Evolutionary conservation across 352 stramenopile species (phyloP).

Genomic region (Globisporangium cederbergense): DNA sequence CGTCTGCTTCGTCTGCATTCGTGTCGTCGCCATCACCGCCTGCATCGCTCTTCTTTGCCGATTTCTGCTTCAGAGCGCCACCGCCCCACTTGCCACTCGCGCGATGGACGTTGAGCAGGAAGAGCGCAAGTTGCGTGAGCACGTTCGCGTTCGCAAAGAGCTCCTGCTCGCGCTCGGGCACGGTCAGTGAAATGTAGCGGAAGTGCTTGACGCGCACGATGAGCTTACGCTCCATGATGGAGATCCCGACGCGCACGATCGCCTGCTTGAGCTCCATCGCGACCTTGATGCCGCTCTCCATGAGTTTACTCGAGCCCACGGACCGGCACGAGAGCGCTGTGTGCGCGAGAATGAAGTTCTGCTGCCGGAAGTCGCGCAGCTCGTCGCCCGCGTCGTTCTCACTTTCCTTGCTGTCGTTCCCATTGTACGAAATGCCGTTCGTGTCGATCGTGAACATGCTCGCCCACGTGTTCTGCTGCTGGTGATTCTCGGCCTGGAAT

Average conservation of each 20-base stretch:
- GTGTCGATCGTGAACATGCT: constrained; percentile 41
- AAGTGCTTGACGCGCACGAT: constrained; percentile 96
- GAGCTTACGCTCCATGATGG: constrained; percentile 93
- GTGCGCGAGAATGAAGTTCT: constrained; percentile 79
- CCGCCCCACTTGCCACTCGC: constrained; percentile 94
- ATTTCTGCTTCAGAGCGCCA: constrained; percentile 21
- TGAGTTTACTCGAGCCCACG: constrained; percentile 61
- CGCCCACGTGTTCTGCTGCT: constrained; percentile 40
- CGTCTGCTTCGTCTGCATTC: constrained; percentile 21
- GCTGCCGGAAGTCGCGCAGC: constrained; percentile 60
- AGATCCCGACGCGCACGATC: constrained; percentile 92
- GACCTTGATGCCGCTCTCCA: constrained; percentile 93
- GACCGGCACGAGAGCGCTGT: constrained; percentile 68
- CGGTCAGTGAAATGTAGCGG: constrained; percentile 94
- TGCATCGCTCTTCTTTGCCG: constrained; percentile 27
- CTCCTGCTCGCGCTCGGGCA: constrained; percentile 74
- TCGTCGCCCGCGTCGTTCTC: constrained; percentile 25
- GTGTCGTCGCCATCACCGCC: constrained; percentile 22
- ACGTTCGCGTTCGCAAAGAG: constrained; percentile 94
- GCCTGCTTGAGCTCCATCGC: constrained; percentile 94
- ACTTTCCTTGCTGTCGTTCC: constrained; percentile 12
- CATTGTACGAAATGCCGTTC: constrained; percentile 23
- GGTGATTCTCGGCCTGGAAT: constrained; percentile 62
- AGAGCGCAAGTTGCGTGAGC: constrained; percentile 92
- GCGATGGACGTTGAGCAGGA: constrained; percentile 94